Conservation (phyloP, 2,329 filamentous ascomycete genomes). For the Tolypocladium inflatum region DNA sequence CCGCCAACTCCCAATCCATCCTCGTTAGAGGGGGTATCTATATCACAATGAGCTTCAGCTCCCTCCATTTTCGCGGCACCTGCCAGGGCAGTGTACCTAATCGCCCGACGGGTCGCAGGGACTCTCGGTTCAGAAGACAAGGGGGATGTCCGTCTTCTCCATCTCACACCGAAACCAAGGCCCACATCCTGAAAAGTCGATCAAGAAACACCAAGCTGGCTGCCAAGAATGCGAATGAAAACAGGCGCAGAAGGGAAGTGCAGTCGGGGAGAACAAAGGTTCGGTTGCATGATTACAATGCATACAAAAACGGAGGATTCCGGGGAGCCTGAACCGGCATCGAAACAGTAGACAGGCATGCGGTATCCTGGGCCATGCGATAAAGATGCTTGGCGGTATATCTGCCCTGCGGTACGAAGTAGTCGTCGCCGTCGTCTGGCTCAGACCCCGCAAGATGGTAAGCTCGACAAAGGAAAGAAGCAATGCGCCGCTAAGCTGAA, state of each 20-base stretch:
- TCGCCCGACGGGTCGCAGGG: not conserved
- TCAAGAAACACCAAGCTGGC: constrained; percentile 8
- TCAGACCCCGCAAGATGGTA: not conserved
- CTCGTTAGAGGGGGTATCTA: constrained; percentile 2
- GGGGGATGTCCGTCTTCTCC: not conserved
- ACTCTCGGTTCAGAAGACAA: not conserved
- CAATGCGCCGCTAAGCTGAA: not conserved
- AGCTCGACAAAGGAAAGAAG: not conserved
- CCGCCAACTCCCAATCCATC: not conserved
- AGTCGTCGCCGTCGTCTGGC: not conserved
- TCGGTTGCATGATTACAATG: not conserved
- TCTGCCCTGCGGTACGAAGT: not conserved
- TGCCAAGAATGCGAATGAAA: constrained; percentile 5
- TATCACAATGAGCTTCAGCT: not conserved
- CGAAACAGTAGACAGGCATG: not conserved
- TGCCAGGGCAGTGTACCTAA: not conserved
- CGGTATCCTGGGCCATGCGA: not conserved
- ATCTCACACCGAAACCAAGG: not conserved
- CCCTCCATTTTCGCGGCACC: not conserved
- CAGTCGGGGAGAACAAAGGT: not conserved
- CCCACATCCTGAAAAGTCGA: not conserved
- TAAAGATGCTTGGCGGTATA: no score
- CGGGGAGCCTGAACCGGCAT: not conserved
- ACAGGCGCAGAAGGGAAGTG: not conserved
- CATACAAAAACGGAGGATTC: not conserved